A percentile compares a stretch with the other conserved stretches of the same genome.
phyloP scores from a whole-genome alignment of 2,329 filamentous ascomycete genomes.

The Penicillium sp. region DNA sequence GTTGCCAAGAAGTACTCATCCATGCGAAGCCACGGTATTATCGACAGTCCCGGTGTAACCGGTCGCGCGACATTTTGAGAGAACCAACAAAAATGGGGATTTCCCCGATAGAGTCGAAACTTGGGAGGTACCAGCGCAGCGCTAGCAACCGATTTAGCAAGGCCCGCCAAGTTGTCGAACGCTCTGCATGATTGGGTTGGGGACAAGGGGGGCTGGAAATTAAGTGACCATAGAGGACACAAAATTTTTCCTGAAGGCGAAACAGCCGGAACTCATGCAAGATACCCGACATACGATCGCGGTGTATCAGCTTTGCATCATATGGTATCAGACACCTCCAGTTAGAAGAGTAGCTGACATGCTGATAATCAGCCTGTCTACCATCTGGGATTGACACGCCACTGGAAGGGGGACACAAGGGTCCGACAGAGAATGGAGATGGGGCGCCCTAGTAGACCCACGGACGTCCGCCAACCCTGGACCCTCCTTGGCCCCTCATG shows the following conservation, averaged over 20 bases:
- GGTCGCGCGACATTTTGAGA: neutral
- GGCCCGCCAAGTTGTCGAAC: neutral
- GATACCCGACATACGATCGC: neutral
- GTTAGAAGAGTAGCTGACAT: neutral
- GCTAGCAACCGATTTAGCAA: neutral
- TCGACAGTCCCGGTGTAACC: constrained; percentile 4
- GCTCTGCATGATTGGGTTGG: neutral
- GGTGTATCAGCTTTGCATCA: neutral
- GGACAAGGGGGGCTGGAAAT: neutral
- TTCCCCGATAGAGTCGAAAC: constrained; percentile 1
- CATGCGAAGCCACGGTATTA: neutral
- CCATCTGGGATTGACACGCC: neutral
- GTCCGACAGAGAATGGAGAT: neutral
- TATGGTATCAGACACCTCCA: neutral
- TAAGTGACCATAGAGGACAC: neutral
- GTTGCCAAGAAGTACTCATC: neutral
- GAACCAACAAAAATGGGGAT: constrained; percentile 3
- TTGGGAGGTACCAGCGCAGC: neutral
- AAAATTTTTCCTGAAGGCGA: neutral
- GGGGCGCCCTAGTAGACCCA: neutral
- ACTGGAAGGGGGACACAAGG: neutral
- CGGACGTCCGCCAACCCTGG: neutral
- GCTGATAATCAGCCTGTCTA: neutral
- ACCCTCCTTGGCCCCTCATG: neutral
- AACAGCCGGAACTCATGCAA: neutral